Base-by-base conservation (phyloP, 768 basidiomycete genomes). In the Pleurotus salmoneostramineus region DNA sequence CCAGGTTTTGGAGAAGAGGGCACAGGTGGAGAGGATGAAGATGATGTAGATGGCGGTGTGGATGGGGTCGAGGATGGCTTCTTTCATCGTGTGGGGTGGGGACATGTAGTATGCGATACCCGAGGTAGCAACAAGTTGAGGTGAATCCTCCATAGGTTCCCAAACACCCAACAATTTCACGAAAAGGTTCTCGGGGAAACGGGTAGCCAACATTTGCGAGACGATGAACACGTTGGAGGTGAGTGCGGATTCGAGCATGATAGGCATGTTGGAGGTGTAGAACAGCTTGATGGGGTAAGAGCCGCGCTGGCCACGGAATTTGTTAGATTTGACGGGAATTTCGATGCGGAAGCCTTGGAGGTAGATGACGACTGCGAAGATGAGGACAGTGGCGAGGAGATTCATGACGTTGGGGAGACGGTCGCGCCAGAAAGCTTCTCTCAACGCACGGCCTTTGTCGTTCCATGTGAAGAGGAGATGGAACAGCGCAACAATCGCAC, bases 261-360 rank as follows among this genome's bases (percentile, higher is more conserved):
- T 98, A 58, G 96, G 96, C 96, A 98, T 99, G 78, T 98, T 99
- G 45, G 86, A 89, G 12, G 97, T 98, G 76, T 98, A 99, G 78
- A 99, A 98, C 37, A 98, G 85, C 77, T 98, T 98, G 78, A 99
- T 83, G 52, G 97, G 97, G 78, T 98, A 98, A 11, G 85, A 83
- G 43, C 93, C 95, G 33, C 95, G 83, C 72, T 98, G 95, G n/a
- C 97, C 97, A 58, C 95, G 83, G 87, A 95, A 93, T 63, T 86
- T 84, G 79, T 92, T 95, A 77, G 87, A 90, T 83, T 98, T 98
- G 70, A 98, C 93, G 6, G 95, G 96, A 69, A 98, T 98, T 71
- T 98, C 96, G 61, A 98, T 91, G 60, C 96, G 82, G 91, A 98
- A 99, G 27, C 97, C 97, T 74, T 99, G 97, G 58, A 98, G 81